Evolutionary conservation across 208 protist species (phyloP).

Genomic region (Trichomonas vaginalis): DNA sequence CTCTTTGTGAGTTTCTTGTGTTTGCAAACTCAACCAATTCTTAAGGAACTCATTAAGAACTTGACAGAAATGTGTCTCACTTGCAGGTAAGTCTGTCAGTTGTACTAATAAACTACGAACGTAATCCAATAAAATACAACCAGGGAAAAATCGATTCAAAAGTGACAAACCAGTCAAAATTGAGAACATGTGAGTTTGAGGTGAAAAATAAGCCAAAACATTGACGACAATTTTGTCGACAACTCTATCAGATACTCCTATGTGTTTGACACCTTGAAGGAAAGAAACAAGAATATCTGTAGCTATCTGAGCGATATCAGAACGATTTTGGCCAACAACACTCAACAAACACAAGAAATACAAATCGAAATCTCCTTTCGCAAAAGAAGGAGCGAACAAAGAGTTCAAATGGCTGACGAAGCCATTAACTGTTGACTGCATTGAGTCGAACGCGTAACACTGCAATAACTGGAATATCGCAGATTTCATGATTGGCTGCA

Average conservation of each 20-base stretch:
- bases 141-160: background rate
- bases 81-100: background rate
- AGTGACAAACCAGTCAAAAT: background rate
- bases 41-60: background rate
- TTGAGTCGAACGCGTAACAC: background rate
- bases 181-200: background rate
- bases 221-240: background rate
- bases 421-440: background rate
- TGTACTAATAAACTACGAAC: background rate
- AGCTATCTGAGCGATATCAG: background rate
- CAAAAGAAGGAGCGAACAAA: background rate
- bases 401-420: background rate
- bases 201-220: background rate
- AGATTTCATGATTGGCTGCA: background rate
- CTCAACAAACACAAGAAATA: background rate
- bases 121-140: background rate
- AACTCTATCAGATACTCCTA: background rate
- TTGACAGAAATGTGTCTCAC: background rate
- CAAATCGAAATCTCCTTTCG: background rate
- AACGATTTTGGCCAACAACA: background rate
- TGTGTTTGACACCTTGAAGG: background rate
- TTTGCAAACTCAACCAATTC: background rate
- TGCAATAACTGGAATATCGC: background rate
- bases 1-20: background rate
- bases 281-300: background rate